phyloP scores from a whole-genome alignment of 306 rosid species.

The Canavalia ensiformis region DNA sequence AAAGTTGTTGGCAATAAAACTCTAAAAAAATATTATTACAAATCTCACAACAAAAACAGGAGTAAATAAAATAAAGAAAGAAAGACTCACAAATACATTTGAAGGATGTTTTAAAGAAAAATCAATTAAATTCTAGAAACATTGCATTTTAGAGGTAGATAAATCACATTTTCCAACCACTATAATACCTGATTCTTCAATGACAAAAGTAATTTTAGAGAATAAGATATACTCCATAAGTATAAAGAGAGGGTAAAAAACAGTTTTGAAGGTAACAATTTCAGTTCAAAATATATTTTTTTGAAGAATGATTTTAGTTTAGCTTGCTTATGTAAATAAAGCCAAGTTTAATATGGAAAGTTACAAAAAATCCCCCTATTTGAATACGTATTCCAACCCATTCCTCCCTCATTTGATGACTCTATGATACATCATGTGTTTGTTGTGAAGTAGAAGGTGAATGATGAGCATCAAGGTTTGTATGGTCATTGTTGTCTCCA shows the following conservation, averaged over 20 bases:
- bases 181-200: constrained; percentile 16
- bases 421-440: constrained; percentile 50
- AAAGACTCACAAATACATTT: neutral
- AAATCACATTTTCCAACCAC: neutral
- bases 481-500: constrained; percentile 55
- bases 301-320: neutral
- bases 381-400: constrained; percentile 82
- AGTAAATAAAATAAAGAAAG: neutral
- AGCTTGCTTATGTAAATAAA: neutral
- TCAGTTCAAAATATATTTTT: neutral
- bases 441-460: constrained; percentile 70
- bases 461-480: constrained; percentile 54
- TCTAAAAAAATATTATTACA: neutral
- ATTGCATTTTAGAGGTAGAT: constrained; percentile 2
- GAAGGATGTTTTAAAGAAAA: no score
- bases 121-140: neutral
- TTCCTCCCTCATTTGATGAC: constrained; percentile 64
- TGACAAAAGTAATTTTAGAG: constrained; percentile 10
- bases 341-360: constrained; percentile 7
- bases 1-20: neutral
- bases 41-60: constrained; percentile 16
- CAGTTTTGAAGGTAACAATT: neutral
- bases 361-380: constrained; percentile 93
- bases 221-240: constrained; percentile 1
- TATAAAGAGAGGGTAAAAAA: neutral